Conservation (phyloP, 352 stramenopile genomes). For the Phytopythium delawarense region DNA sequence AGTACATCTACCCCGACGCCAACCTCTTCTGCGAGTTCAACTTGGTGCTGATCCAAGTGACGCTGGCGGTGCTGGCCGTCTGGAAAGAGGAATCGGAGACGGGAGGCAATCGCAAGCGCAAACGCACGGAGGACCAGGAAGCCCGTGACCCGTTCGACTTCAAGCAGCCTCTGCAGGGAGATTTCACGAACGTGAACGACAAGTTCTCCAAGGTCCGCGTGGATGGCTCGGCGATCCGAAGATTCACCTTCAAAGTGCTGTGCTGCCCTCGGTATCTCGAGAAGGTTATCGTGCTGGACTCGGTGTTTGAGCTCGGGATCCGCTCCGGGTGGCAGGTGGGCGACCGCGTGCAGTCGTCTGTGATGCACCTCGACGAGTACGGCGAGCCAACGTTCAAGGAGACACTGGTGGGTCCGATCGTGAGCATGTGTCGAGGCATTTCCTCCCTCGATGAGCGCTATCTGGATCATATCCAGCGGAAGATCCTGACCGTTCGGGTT, state of each 20-base stretch:
- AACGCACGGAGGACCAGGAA: neutral
- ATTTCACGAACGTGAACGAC: neutral
- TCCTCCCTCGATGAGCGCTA: neutral
- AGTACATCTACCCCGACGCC: neutral
- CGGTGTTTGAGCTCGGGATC: neutral
- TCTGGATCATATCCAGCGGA: neutral
- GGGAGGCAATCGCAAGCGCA: neutral
- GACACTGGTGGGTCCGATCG: neutral
- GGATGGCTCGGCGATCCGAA: neutral
- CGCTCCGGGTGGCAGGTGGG: neutral
- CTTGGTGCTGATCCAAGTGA: neutral
- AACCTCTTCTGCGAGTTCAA: neutral
- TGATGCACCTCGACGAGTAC: neutral
- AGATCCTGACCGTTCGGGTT: neutral
- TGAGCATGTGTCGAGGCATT: neutral
- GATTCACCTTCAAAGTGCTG: neutral
- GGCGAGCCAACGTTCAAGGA: neutral
- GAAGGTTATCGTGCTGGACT: neutral
- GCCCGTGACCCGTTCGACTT: neutral
- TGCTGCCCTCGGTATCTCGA: neutral
- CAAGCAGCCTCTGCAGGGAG: neutral
- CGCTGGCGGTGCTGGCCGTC: neutral
- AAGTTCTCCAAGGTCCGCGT: neutral
- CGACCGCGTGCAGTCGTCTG: neutral
- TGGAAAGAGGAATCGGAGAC: neutral